These are phyloP conservation scores for Podila minutissima DNA, from an alignment of 192 early-diverging fungal species.

Conservation along the genomic window DNA sequence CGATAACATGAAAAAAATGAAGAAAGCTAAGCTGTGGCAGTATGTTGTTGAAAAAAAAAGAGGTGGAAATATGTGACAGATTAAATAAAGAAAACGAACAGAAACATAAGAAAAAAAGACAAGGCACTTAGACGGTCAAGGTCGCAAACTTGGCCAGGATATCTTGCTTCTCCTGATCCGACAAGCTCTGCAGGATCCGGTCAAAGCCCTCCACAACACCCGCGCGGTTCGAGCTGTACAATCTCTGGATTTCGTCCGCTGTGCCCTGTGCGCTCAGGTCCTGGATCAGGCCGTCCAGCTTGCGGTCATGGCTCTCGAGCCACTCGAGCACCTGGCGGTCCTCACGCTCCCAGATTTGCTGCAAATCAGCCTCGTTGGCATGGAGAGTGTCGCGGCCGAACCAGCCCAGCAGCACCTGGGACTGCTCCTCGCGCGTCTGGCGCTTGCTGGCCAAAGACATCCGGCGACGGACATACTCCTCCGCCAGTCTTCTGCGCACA, in stretches of 20 bases:
- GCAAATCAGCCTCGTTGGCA: conserved; percentile 33
- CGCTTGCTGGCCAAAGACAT: conserved; percentile 59
- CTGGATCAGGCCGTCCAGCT: conserved; percentile 51
- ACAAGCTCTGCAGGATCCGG: conserved; percentile 40
- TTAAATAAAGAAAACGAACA: neutral
- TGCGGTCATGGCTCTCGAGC: conserved; percentile 61
- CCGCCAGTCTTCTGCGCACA: conserved; percentile 81
- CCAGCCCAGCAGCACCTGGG: conserved; percentile 68
- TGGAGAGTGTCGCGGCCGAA: conserved; percentile 63
- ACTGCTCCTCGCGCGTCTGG: conserved; percentile 64
- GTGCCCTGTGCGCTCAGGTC: conserved; percentile 21
- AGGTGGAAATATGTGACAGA: neutral
- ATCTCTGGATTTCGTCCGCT: conserved; percentile 34
- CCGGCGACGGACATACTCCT: conserved; percentile 77
- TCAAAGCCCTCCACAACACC: conserved; percentile 52
- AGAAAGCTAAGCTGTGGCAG: neutral
- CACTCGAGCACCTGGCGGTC: conserved; percentile 68
- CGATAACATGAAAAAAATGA: neutral
- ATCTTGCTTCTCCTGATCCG: conserved; percentile 48
- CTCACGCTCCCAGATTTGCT: conserved; percentile 62
- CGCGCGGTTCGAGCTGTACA: conserved; percentile 47
- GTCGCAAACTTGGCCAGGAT: conserved; percentile 45
- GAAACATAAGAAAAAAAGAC: neutral
- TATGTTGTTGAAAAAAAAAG: neutral
- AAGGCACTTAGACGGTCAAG: conserved; percentile 23